Conservation (phyloP, 768 basidiomycete genomes). For the Wakefieldia striispora region DNA sequence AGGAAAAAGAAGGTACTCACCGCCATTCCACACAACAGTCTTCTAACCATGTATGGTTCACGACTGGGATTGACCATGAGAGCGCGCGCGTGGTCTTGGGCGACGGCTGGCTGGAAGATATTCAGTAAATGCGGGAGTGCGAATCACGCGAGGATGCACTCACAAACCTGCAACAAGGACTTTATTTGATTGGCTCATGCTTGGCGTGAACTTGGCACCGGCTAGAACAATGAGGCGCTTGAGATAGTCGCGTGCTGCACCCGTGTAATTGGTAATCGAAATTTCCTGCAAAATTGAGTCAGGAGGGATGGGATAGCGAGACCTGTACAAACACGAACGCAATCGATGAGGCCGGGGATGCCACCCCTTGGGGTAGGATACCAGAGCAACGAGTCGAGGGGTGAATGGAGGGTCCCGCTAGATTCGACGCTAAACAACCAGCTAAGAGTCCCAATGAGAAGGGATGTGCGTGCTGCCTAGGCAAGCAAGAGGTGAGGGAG, state of each 20-base stretch:
- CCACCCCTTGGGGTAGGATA: conserved; percentile 71
- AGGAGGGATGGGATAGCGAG: neutral
- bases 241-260: conserved; percentile 82
- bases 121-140: neutral
- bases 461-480: conserved; percentile 52
- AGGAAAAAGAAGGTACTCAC: neutral
- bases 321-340: conserved; percentile 45
- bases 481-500: neutral
- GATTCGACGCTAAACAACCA: conserved; percentile 84
- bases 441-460: conserved; percentile 65
- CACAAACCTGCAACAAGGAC: conserved; percentile 84
- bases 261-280: conserved; percentile 87
- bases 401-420: conserved; percentile 55
- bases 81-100: conserved; percentile 71
- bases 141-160: conserved; percentile 26
- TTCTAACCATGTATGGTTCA: conserved; percentile 91
- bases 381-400: conserved; percentile 77
- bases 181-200: conserved; percentile 74
- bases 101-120: conserved; percentile 32
- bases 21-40: conserved; percentile 86
- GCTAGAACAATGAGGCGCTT: conserved; percentile 75
- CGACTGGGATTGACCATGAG: conserved; percentile 80
- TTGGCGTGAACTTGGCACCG: conserved; percentile 81
- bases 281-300: conserved; percentile 51
- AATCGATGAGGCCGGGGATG: conserved; percentile 56